phyloP scores from a whole-genome alignment of 1,139 yeast genomes.

The Spathaspora sp. region DNA sequence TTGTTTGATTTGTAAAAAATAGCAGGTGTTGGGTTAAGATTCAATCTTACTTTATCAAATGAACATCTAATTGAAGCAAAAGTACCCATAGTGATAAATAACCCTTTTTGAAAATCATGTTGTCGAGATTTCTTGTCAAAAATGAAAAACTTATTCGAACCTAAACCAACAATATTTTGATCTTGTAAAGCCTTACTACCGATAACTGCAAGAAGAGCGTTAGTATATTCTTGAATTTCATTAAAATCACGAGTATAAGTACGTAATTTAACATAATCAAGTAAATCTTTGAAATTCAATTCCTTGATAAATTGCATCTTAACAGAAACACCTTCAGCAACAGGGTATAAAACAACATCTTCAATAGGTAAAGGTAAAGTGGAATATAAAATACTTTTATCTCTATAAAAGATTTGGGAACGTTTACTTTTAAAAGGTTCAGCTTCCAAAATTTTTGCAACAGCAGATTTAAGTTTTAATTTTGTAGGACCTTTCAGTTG shows the following conservation, averaged over 20 bases:
- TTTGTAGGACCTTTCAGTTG: conserved; percentile 3
- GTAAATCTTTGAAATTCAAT: conserved; percentile 12
- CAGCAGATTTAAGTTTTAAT: conserved; percentile 8
- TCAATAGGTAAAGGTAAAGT: conserved; percentile 13
- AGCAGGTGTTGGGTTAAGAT: conserved; percentile 14
- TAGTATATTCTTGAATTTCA: conserved; percentile 14
- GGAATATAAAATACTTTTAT: conserved; percentile 10
- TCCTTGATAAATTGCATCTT: conserved; percentile 12
- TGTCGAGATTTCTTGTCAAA: conserved; percentile 9
- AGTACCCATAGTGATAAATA: conserved; percentile 12
- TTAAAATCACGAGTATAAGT: conserved; percentile 11
- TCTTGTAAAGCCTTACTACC: conserved; percentile 12
- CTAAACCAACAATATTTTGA: conserved; percentile 12
- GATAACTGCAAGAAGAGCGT: conserved; percentile 13
- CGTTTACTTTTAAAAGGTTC: conserved; percentile 14
- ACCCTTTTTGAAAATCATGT: conserved; percentile 12
- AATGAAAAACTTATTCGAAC: conserved; percentile 13
- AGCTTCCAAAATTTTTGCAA: conserved; percentile 9
- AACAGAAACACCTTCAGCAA: conserved; percentile 8
- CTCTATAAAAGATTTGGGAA: conserved; percentile 11
- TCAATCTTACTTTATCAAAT: conserved; percentile 11
- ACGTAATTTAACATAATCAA: conserved; percentile 10
- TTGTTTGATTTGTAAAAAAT: conserved; percentile 14
- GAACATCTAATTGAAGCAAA: conserved; percentile 14
- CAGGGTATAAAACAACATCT: conserved; percentile 9